These are phyloP conservation scores for Aspergillus pseudoterreus DNA, from an alignment of 2,329 filamentous ascomycete genomes.

Conservation along the genomic window DNA sequence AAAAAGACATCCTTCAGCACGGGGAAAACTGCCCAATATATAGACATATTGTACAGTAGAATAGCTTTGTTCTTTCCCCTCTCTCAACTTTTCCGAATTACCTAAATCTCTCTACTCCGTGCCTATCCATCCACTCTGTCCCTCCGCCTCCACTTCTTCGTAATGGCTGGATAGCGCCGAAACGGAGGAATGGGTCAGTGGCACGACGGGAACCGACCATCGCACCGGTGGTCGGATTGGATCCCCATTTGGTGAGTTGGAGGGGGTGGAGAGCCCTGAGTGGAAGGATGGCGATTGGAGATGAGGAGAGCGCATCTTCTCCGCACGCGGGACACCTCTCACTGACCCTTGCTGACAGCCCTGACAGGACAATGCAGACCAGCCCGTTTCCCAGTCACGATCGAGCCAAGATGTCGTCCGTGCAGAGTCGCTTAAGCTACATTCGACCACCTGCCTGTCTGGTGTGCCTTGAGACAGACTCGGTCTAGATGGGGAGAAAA, in stretches of 20 bases:
- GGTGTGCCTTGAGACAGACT: not conserved
- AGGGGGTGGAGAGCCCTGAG: slow-evolving; percentile 3
- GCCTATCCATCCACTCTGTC: not conserved
- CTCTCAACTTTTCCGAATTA: not conserved
- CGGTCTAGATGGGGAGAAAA: not conserved
- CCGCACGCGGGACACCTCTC: slow-evolving; percentile 9
- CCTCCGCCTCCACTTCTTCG: not conserved
- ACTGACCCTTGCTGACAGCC: not conserved
- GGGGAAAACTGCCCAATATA: slow-evolving; percentile 17
- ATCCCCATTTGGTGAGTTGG: not conserved
- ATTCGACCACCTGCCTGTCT: not conserved
- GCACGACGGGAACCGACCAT: no score
- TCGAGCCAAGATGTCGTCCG: not conserved
- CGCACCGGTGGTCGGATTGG: no score
- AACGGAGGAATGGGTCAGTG: no score
- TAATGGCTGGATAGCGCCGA: not conserved
- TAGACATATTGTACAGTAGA: slow-evolving; percentile 5
- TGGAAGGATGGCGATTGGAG: slow-evolving; percentile 1
- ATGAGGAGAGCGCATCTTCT: slow-evolving; percentile 3
- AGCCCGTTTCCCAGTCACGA: not conserved
- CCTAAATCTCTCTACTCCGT: not conserved
- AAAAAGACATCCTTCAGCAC: slow-evolving; percentile 3
- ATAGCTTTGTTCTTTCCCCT: slow-evolving; percentile 2
- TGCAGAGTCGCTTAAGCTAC: not conserved
- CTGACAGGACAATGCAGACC: no score